Percentiles rank a stretch among this genome's conserved stretches.
These are phyloP conservation scores for Yarrowia hollandica DNA, from an alignment of 805 yeast species.

Conservation along the genomic window DNA sequence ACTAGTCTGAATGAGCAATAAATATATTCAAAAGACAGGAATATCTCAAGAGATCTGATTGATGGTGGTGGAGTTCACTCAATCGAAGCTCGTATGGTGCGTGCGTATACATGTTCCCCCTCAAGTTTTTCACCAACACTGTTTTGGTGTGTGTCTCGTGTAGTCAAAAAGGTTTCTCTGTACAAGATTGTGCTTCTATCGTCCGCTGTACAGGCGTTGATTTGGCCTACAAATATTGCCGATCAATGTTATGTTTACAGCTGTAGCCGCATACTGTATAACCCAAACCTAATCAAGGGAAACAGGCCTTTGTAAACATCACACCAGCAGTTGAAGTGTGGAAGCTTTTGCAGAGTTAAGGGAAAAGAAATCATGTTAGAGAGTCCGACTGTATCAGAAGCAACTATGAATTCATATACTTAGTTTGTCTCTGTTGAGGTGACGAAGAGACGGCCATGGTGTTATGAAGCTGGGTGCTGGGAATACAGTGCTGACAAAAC, in stretches of 20 bases:
- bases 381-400: not conserved
- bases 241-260: conserved; percentile 22
- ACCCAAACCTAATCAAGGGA: conserved; percentile 4
- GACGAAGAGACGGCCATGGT: too few species aligned
- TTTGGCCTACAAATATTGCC: not conserved
- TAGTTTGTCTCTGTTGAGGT: too few species aligned
- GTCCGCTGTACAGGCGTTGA: not conserved
- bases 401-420: not conserved
- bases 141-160: too few species aligned
- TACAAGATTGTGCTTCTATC: not conserved
- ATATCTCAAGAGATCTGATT: too few species aligned
- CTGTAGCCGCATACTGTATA: conserved; percentile 26
- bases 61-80: too few species aligned
- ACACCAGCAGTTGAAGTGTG: not conserved
- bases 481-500: not conserved
- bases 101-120: too few species aligned
- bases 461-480: too few species aligned
- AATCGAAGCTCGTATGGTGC: too few species aligned
- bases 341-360: too few species aligned
- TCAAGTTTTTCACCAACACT: too few species aligned
- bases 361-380: not conserved
- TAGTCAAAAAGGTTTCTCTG: not conserved
- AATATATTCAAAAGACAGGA: too few species aligned
- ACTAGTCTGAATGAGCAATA: not conserved
- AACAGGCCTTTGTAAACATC: not conserved